Conservation (phyloP, 768 basidiomycete species). For the Kwoniella sp. region DNA sequence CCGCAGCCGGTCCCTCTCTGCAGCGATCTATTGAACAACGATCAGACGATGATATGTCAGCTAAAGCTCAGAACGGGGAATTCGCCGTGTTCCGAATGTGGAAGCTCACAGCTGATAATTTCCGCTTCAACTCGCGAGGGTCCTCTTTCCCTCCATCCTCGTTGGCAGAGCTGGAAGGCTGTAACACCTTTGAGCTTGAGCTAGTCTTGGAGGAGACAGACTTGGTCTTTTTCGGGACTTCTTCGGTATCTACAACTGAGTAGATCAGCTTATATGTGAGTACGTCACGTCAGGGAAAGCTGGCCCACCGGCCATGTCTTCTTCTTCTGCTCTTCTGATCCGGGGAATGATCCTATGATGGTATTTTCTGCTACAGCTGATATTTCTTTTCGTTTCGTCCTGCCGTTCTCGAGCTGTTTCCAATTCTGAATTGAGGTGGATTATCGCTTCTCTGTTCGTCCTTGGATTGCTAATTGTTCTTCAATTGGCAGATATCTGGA, state of each 20-base stretch:
- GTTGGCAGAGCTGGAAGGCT: neutral
- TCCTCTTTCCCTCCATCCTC: conserved; percentile 5
- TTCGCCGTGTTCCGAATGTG: no score
- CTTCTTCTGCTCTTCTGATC: no score
- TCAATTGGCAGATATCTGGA: no score
- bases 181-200: neutral
- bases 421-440: no score
- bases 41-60: no score
- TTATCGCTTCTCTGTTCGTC: no score
- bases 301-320: conserved; percentile 17
- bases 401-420: no score
- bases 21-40: conserved; percentile 22
- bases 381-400: no score
- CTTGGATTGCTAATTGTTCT: no score
- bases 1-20: conserved; percentile 37
- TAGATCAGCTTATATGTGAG: neutral
- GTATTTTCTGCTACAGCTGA: no score
- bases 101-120: conserved; percentile 28
- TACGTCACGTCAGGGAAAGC: no score
- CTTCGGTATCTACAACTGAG: conserved; percentile 13
- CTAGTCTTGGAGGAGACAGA: conserved; percentile 12
- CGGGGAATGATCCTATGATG: no score
- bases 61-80: neutral
- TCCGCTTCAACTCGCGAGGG: conserved; percentile 21
- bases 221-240: conserved; percentile 23